A percentile compares a stretch with the other conserved stretches of the same genome.
Conservation (phyloP, 2,329 filamentous ascomycete species). For the Aspergillus carbonarius region DNA sequence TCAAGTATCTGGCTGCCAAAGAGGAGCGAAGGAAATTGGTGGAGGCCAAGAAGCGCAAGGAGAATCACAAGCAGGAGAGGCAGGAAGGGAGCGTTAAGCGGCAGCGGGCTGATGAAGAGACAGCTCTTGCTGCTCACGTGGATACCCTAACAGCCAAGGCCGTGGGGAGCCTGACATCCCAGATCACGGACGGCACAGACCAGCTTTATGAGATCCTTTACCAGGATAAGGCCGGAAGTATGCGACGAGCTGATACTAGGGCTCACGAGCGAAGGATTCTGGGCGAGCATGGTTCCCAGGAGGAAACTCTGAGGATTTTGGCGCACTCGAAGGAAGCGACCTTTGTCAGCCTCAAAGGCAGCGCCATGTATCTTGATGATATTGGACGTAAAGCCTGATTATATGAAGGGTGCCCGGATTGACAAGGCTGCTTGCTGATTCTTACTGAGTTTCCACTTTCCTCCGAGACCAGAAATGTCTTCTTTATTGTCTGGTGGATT, state of each 20-base stretch:
- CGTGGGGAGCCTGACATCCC: constrained; percentile 27
- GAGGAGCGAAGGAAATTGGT: constrained; percentile 42
- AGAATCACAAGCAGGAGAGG: constrained; percentile 29
- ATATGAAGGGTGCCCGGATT: not conserved
- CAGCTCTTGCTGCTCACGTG: constrained; percentile 25
- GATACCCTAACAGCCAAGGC: constrained; percentile 31
- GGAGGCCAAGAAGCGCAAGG: constrained; percentile 42
- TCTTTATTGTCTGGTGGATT: not conserved
- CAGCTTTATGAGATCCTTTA: constrained; percentile 34
- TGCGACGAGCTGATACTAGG: constrained; percentile 25
- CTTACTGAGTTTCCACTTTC: not conserved
- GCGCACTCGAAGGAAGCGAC: constrained; percentile 23
- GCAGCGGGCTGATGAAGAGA: constrained; percentile 27
- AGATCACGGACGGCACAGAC: constrained; percentile 34
- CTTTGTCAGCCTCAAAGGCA: constrained; percentile 32
- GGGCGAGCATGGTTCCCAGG: constrained; percentile 19
- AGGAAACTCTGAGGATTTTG: constrained; percentile 28
- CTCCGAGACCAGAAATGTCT: not conserved
- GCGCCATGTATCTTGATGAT: constrained; percentile 35
- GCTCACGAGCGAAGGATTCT: constrained; percentile 23
- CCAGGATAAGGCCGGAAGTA: constrained; percentile 25
- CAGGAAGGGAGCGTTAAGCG: constrained; percentile 31
- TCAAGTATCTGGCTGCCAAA: constrained; percentile 52
- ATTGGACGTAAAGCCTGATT: constrained; percentile 13
- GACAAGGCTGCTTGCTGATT: not conserved